Evolutionary conservation across 2,329 filamentous ascomycete species (phyloP).

Genomic region (Leptodontidium sp.): DNA sequence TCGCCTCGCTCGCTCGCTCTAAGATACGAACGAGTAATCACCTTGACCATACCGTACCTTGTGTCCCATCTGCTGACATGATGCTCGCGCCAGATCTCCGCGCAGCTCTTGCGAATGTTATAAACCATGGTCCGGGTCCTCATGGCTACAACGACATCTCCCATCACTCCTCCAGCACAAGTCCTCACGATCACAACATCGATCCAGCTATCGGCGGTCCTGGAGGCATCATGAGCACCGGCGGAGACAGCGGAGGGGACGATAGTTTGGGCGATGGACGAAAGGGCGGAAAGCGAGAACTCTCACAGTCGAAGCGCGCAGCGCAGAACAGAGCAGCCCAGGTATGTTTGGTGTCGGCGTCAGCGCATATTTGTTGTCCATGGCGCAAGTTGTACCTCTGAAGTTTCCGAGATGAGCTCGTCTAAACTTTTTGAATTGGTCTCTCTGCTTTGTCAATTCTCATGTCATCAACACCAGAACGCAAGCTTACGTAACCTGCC

Average conservation of each 20-base stretch:
- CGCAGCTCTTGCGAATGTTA: constrained; percentile 47
- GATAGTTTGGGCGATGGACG: constrained; percentile 58
- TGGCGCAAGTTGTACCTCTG: constrained; percentile 3
- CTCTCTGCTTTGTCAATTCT: constrained; percentile 49
- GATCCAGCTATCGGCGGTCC: constrained; percentile 47
- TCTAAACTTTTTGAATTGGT: constrained; percentile 39
- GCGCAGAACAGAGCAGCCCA: constrained; percentile 97
- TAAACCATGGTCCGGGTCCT: constrained; percentile 40
- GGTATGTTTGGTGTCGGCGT: constrained; percentile 62
- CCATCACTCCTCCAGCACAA: constrained; percentile 43
- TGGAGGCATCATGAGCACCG: constrained; percentile 44
- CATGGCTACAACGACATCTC: constrained; percentile 46
- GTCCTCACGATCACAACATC: constrained; percentile 48
- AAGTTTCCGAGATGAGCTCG: constrained; percentile 30
- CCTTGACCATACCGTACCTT: constrained; percentile 6
- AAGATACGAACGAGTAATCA: constrained; percentile 30
- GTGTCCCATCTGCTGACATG: constrained; percentile 42
- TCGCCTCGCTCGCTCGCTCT: constrained; percentile 9
- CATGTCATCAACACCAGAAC: constrained; percentile 46
- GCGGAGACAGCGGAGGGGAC: constrained; percentile 45
- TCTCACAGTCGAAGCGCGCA: constrained; percentile 94
- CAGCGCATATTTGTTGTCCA: background rate
- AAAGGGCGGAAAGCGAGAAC: constrained; percentile 83
- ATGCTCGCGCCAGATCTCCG: constrained; percentile 46
- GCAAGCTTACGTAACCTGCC: constrained; percentile 47